Percentiles rank a stretch among this genome's conserved stretches.
phyloP scores from a whole-genome alignment of 1,139 yeast species.

The Yueomyces sp. region DNA sequence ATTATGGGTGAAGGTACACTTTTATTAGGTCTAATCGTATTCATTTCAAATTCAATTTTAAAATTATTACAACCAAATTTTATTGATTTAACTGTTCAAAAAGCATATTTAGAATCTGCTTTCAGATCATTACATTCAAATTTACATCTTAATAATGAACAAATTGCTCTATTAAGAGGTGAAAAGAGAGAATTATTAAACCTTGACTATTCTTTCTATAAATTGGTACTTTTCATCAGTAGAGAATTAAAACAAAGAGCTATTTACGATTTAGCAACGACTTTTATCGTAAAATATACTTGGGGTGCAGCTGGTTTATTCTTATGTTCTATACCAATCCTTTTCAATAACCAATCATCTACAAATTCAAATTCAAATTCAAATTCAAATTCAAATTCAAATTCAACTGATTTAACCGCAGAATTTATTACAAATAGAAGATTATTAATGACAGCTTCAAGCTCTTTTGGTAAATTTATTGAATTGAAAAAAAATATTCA shows the following conservation, averaged over 20 bases:
- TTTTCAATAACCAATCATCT: slow-evolving; percentile 33
- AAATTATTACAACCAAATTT: slow-evolving; percentile 81
- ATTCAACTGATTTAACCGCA: slow-evolving; percentile 50
- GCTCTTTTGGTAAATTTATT: slow-evolving; percentile 77
- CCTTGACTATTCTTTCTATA: slow-evolving; percentile 71
- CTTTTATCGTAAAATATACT: slow-evolving; percentile 77
- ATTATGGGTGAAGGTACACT: slow-evolving; percentile 79
- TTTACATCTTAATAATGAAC: slow-evolving; percentile 69
- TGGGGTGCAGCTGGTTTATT: slow-evolving; percentile 95
- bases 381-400: slow-evolving; percentile 34
- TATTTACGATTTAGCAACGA: slow-evolving; percentile 64
- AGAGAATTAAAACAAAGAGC: slow-evolving; percentile 70
- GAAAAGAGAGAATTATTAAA: slow-evolving; percentile 68
- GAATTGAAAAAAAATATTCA: slow-evolving; percentile 77
- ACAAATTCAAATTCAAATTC: slow-evolving; percentile 28
- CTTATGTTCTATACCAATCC: slow-evolving; percentile 81
- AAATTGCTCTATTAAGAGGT: slow-evolving; percentile 76
- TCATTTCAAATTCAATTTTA: slow-evolving; percentile 62
- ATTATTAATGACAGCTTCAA: slow-evolving; percentile 71
- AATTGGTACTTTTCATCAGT: slow-evolving; percentile 65
- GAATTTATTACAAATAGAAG: slow-evolving; percentile 87
- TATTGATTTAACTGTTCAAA: slow-evolving; percentile 66
- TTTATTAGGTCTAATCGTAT: slow-evolving; percentile 69
- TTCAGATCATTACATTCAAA: slow-evolving; percentile 75
- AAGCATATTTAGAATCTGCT: slow-evolving; percentile 76